A percentile compares a stretch with the other conserved stretches of the same genome.
Conservation (phyloP, 2,329 filamentous ascomycete genomes). For the Talaromyces sp. region DNA sequence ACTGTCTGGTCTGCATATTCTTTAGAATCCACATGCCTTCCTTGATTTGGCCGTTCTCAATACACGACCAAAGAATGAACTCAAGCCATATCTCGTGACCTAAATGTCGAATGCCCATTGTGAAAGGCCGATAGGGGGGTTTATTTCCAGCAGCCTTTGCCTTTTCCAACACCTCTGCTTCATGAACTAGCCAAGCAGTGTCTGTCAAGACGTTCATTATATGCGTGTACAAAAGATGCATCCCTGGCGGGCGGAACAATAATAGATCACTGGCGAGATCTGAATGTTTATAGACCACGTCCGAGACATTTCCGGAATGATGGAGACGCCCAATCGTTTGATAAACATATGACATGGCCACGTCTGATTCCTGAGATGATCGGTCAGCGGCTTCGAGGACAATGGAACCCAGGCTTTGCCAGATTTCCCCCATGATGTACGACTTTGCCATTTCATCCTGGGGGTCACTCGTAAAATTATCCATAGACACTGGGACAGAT, state of each 20-base stretch:
- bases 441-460: constrained; percentile 19
- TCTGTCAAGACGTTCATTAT: constrained; percentile 47
- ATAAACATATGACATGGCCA: constrained; percentile 42
- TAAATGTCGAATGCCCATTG: constrained; percentile 39
- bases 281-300: constrained; percentile 39
- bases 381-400: constrained; percentile 39
- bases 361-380: constrained; percentile 27
- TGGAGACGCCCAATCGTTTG: constrained; percentile 43
- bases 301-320: constrained; percentile 39
- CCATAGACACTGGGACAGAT: constrained; percentile 11
- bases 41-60: constrained; percentile 41
- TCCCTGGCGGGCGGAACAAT: constrained; percentile 37
- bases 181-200: constrained; percentile 40
- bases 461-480: constrained; percentile 23
- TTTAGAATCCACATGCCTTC: constrained; percentile 39
- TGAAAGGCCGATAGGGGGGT: constrained; percentile 35
- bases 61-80: constrained; percentile 48
- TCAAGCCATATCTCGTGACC: constrained; percentile 48
- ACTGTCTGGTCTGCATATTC: constrained; percentile 24
- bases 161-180: constrained; percentile 33
- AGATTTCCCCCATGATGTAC: constrained; percentile 33
- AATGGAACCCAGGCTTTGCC: constrained; percentile 36
- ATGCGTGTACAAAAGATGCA: constrained; percentile 40
- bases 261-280: constrained; percentile 23
- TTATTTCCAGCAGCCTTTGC: constrained; percentile 33